Evolutionary conservation across 2,329 filamentous ascomycete genomes (phyloP), one percentile per base, ranked within the genome.

Genomic region (Fusarium setosum): DNA sequence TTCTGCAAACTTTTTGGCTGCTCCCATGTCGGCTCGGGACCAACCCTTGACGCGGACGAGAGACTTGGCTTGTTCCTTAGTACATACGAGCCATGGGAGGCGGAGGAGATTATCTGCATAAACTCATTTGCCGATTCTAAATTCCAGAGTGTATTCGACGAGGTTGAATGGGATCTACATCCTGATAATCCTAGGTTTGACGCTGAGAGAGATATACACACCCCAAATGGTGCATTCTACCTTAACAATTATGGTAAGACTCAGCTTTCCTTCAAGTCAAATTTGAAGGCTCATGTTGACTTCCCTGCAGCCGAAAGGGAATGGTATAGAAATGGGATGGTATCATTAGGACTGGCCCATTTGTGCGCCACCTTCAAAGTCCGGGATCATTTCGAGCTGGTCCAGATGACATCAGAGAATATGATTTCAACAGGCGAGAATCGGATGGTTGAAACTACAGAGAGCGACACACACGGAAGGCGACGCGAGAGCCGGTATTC

Each of bases 1-100:
- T 45, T 34, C 29, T 59, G 62, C 49, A 58, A 59, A 17, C 32
- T 63, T 6, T 51, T 56, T 21, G 45, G 54, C 40, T 7, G 15
- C 8, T 6, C 15, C 15, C 40, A 26, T 6, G 21, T 5, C 20
- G 38, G 24, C 38, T 23, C 20, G 40, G 40, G n/a, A 29, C 40
- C 40, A 29, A 29, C 12, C 15, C n/a, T 44, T 29, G 40, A 17
- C 4, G 21, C 12, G 6, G 18, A 18, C 6, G 21, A 50, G 20
- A 51, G 21, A 17, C 45, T 44, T 13, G 29, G 7, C 9, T 6
- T 23, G n/a, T 37, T 51, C 15, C 31, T 56, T 8, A 13, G 12
- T 6, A 31, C 5, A 2, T 56, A 21, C 6, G 35, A 56, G 11
- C 29, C 54, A 6, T 56, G 45, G 45, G 45, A 38, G 45, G 31